Conservation (phyloP, 2,329 filamentous ascomycete genomes). For the Beauveria sp. region DNA sequence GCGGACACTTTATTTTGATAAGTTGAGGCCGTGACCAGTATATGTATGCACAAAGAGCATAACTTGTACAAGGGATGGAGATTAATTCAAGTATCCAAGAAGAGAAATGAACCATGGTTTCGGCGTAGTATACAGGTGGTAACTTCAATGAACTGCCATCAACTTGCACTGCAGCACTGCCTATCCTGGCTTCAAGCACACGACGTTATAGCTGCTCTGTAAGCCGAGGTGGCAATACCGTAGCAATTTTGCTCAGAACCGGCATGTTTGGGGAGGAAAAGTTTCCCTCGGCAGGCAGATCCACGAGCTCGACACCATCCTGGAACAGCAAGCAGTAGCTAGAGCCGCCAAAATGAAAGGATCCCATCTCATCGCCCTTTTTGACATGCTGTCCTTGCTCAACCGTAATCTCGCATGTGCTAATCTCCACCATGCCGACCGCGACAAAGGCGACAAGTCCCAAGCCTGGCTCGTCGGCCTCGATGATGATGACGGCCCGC, state of each 20-base stretch:
- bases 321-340: conserved; percentile 63
- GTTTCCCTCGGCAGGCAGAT: conserved; percentile 21
- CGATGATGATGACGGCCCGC: conserved; percentile 60
- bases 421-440: conserved; percentile 72
- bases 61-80: neutral
- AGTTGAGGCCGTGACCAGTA: no score
- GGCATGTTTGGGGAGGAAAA: conserved; percentile 19
- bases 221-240: neutral
- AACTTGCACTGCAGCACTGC: neutral
- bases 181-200: neutral
- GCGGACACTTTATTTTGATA: no score
- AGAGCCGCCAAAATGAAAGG: conserved; percentile 76
- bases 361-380: conserved; percentile 66
- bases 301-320: conserved; percentile 41
- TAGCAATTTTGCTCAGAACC: conserved; percentile 29
- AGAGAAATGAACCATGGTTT: neutral
- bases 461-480: conserved; percentile 59
- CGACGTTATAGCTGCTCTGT: neutral
- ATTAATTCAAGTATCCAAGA: neutral
- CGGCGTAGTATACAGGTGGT: neutral
- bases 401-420: conserved; percentile 63
- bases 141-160: neutral
- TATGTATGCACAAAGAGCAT: no score
- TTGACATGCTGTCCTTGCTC: conserved; percentile 54
- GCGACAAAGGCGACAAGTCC: conserved; percentile 64